Conservation (phyloP, 2,329 filamentous ascomycete genomes). For the Penicillium fuscoglaucum region DNA sequence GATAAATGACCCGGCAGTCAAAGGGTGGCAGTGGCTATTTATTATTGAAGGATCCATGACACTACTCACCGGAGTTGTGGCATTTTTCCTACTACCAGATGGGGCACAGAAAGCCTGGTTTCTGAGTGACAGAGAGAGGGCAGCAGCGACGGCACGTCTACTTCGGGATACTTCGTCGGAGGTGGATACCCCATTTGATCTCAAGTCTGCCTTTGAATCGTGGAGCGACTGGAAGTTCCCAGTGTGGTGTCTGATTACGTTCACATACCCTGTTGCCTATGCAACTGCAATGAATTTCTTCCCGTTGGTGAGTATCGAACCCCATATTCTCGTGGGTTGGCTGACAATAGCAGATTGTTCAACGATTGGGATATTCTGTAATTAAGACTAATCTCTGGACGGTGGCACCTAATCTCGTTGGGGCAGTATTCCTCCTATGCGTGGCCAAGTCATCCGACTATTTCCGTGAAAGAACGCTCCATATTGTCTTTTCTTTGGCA, state of each 20-base stretch:
- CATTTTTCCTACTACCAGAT: constrained; percentile 39
- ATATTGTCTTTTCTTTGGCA: constrained; percentile 45
- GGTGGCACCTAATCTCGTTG: constrained; percentile 51
- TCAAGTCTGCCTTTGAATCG: constrained; percentile 45
- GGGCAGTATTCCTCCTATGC: constrained; percentile 48
- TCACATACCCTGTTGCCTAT: constrained; percentile 53
- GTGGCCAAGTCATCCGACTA: constrained; percentile 49
- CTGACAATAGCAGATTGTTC: constrained; percentile 38
- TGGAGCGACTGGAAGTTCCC: constrained; percentile 48
- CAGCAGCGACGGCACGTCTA: constrained; percentile 46
- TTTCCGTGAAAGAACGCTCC: constrained; percentile 49
- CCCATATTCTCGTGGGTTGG: no score
- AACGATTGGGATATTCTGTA: constrained; percentile 46
- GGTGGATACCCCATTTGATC: constrained; percentile 40
- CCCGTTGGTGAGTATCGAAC: constrained; percentile 35
- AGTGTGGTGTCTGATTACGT: constrained; percentile 48
- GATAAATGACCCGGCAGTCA: constrained; percentile 48
- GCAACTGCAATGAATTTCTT: constrained; percentile 50
- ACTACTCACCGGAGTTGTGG: constrained; percentile 27
- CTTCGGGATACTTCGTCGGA: constrained; percentile 49
- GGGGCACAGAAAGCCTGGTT: constrained; percentile 42
- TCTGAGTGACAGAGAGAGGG: constrained; percentile 36
- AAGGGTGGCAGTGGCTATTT: constrained; percentile 50
- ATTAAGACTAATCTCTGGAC: constrained; percentile 53
- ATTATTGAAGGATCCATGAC: constrained; percentile 46